A percentile compares a stretch with the other conserved stretches of the same genome.
Evolutionary conservation across 202 grass and related monocot species (phyloP).

Genomic region (Digitaria exilis): DNA sequence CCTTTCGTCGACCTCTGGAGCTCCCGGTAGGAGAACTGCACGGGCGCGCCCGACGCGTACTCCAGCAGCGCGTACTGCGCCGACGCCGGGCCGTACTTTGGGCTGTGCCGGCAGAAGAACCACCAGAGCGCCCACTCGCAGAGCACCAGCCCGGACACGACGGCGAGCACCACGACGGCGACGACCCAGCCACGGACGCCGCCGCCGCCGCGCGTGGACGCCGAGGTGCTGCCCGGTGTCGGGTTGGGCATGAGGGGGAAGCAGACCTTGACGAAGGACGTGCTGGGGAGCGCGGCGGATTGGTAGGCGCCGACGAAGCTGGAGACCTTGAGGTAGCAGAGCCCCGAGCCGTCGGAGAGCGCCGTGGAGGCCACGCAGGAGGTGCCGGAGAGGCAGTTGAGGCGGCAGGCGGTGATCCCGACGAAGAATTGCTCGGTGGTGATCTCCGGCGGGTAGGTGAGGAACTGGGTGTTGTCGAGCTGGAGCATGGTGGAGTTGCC

Average conservation of each 20-base stretch:
- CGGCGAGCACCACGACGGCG: slow-evolving; percentile 45
- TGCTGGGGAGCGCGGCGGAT: slow-evolving; percentile 77
- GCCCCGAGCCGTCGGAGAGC: slow-evolving; percentile 79
- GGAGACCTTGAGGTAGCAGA: slow-evolving; percentile 86
- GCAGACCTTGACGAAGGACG: slow-evolving; percentile 98
- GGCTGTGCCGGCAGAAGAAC: slow-evolving; percentile 72
- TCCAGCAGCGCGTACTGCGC: slow-evolving; percentile 95
- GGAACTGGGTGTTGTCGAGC: slow-evolving; percentile 78
- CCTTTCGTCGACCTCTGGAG: slow-evolving; percentile 70
- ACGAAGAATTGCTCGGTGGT: slow-evolving; percentile 80
- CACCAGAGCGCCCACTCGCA: slow-evolving; percentile 84
- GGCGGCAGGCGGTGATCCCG: slow-evolving; percentile 78
- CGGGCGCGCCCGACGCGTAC: slow-evolving; percentile 91
- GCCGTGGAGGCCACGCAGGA: slow-evolving; percentile 84
- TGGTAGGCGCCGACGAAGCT: slow-evolving; percentile 76
- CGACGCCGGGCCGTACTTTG: slow-evolving; percentile 71
- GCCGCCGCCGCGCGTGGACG: background rate
- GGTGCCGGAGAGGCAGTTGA: slow-evolving; percentile 76
- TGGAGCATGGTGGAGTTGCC: slow-evolving; percentile 86
- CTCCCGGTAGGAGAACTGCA: slow-evolving; percentile 89
- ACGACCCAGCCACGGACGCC: slow-evolving; percentile 70
- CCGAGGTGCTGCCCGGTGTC: background rate
- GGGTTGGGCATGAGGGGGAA: slow-evolving; percentile 43
- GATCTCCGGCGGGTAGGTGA: slow-evolving; percentile 82
- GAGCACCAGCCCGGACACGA: slow-evolving; percentile 54